A percentile compares a stretch with the other conserved stretches of the same genome.
phyloP scores from a whole-genome alignment of 2,329 filamentous ascomycete genomes.

The Penicillium sp. region DNA sequence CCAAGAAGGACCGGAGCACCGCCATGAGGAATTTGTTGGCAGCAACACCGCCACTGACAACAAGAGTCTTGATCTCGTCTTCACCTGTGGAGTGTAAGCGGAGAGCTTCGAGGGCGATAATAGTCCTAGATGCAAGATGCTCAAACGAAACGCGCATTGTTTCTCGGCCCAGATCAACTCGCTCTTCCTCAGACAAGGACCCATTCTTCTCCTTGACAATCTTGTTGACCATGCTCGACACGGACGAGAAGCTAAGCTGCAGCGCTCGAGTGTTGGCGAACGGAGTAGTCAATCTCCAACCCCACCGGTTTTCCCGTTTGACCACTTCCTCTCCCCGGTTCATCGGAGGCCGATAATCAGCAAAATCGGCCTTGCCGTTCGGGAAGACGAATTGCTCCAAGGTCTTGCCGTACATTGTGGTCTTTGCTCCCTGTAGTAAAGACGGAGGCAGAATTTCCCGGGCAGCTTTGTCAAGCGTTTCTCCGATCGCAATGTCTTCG shows the following conservation, averaged over 20 bases:
- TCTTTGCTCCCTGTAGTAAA: conserved; percentile 50
- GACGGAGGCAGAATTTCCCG: conserved; percentile 65
- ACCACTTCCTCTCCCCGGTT: conserved; percentile 57
- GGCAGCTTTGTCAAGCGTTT: conserved; percentile 82
- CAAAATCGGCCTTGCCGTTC: conserved; percentile 33
- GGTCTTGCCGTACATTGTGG: conserved; percentile 72
- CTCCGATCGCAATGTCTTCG: conserved; percentile 79
- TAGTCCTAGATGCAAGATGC: conserved; percentile 70
- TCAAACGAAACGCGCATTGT: conserved; percentile 80
- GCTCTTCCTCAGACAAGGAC: conserved; percentile 53
- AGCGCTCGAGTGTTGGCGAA: conserved; percentile 56
- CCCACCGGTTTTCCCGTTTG: conserved; percentile 47
- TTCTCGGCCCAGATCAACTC: conserved; percentile 63
- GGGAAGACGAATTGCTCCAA: conserved; percentile 78
- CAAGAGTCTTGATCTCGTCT: conserved; percentile 55
- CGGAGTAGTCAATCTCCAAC: conserved; percentile 67
- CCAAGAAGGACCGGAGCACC: conserved; percentile 58
- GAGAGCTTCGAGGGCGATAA: conserved; percentile 59
- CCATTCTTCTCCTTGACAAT: conserved; percentile 40
- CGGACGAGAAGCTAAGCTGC: conserved; percentile 68
- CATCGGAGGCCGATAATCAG: conserved; percentile 54
- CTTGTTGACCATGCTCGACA: conserved; percentile 61
- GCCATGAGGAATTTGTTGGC: conserved; percentile 73
- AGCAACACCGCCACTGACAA: conserved; percentile 86
- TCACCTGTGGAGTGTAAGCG: conserved; percentile 13